A percentile compares a stretch with the other conserved stretches of the same genome.
These are phyloP conservation scores for Penicillium sp. DNA, from an alignment of 2,329 filamentous ascomycete genomes.

Conservation along the genomic window DNA sequence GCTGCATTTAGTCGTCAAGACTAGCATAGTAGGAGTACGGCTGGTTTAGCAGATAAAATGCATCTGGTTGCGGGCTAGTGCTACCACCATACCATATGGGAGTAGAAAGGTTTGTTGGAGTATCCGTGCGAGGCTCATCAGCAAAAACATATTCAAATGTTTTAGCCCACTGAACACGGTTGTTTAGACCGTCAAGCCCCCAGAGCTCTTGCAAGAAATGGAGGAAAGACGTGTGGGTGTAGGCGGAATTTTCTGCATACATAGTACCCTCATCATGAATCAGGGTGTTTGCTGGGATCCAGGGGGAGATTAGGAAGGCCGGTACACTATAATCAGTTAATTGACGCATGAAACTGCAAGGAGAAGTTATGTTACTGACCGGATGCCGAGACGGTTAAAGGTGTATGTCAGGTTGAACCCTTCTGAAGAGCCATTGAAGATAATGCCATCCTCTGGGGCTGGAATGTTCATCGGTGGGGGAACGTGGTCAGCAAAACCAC, in stretches of 20 bases:
- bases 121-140: slow-evolving; percentile 20
- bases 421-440: slow-evolving; percentile 27
- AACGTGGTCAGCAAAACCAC: slow-evolving; percentile 40
- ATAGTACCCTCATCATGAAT: slow-evolving; percentile 37
- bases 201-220: slow-evolving; percentile 41
- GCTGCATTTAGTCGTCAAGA: neutral
- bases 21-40: slow-evolving; percentile 24
- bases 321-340: slow-evolving; percentile 24
- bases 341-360: neutral
- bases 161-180: slow-evolving; percentile 41
- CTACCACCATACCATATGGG: slow-evolving; percentile 34
- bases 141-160: slow-evolving; percentile 37
- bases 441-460: slow-evolving; percentile 29
- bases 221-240: slow-evolving; percentile 38
- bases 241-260: slow-evolving; percentile 34
- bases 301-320: slow-evolving; percentile 36
- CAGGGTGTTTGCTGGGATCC: slow-evolving; percentile 28
- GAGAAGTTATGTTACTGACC: slow-evolving; percentile 17
- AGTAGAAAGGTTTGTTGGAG: slow-evolving; percentile 26
- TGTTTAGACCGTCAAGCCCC: slow-evolving; percentile 37
- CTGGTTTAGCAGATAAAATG: slow-evolving; percentile 32
- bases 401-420: slow-evolving; percentile 33
- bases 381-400: slow-evolving; percentile 38
- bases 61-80: slow-evolving; percentile 29
- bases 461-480: slow-evolving; percentile 35